phyloP scores from a whole-genome alignment of 1,139 yeast species.

The Kodamaea ohmeri region DNA sequence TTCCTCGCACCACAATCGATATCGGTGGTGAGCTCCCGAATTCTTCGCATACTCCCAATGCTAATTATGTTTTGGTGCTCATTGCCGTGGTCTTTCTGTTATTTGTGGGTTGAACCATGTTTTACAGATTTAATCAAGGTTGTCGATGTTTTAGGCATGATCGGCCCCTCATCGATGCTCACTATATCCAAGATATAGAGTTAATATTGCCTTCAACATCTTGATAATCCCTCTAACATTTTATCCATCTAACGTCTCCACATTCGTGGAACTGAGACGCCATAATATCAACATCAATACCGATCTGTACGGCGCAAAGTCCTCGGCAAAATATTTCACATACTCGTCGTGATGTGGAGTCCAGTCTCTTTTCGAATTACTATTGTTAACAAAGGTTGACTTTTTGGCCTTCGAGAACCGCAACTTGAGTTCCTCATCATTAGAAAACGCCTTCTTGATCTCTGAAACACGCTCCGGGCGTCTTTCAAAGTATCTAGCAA shows the following conservation, averaged over 20 bases:
- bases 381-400: constrained; percentile 37
- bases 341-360: constrained; percentile 59
- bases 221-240: too few relatives aligned
- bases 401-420: constrained; percentile 28
- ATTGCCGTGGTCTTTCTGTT: background rate
- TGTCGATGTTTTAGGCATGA: too few relatives aligned
- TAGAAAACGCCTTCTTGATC: constrained; percentile 33
- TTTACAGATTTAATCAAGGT: background rate
- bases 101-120: background rate
- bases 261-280: constrained; percentile 61
- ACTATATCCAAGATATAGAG: too few relatives aligned
- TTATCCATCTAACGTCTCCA: constrained; percentile 44
- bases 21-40: constrained; percentile 33
- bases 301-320: constrained; percentile 65
- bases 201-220: background rate
- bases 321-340: constrained; percentile 52
- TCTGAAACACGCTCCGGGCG: constrained; percentile 51
- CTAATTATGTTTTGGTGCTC: background rate
- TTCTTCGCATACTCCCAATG: background rate
- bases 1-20: constrained; percentile 22
- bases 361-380: constrained; percentile 51
- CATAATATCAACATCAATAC: constrained; percentile 72
- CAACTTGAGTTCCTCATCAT: constrained; percentile 28
- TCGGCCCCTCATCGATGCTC: too few relatives aligned
- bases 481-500: constrained; percentile 56